Evolutionary conservation across 176 grass and related monocot species (phyloP), one percentile per base, ranked within the genome.

Genomic region (Elaeis guineensis): DNA sequence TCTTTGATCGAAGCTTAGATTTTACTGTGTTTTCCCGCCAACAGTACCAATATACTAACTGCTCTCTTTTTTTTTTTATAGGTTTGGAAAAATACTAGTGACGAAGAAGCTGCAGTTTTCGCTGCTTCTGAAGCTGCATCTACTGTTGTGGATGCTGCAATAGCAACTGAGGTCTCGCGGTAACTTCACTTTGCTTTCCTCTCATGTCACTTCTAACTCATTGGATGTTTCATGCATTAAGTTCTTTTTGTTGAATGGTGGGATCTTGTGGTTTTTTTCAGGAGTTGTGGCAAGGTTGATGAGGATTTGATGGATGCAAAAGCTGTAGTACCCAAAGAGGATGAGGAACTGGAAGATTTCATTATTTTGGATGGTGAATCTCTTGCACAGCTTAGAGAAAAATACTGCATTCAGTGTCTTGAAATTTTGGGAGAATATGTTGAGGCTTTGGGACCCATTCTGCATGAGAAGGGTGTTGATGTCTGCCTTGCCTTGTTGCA

Each of bases 401-500:
- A 88, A 73, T 98, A 98, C 76, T 80, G 78, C 70, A 98, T 98
- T 61, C 87, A 89, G 69, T 98, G 87, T 59, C 74, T 98, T 50
- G 75, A 83, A 63, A 71, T 71, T 89, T 77, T 98, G 63, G 93
- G 93, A 51, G 93, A 98, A 67, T 98, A 98, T 44, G 75, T 98
- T 73, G 93, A 98, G 77, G 93, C 93, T 51, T 77, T 98, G 62
- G 93, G 93, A 62, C 93, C 93, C 63, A 89, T 98, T 72, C 76
- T 98, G 48, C 84, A 92, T 61, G 93, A 98, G 81, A 98, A 92
- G 48, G 93, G 93, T 72, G 93, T 98, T 54, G 93, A 98, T 74
- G 93, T 98, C 51, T 92, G 87, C 77, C 81, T 92, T 3, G 35
- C 87, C 21, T 73, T 98, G 52, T 80, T 92, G 56, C 93, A 98